Base-by-base conservation (phyloP, 2,329 filamentous ascomycete species). In the Colletotrichum musae region DNA sequence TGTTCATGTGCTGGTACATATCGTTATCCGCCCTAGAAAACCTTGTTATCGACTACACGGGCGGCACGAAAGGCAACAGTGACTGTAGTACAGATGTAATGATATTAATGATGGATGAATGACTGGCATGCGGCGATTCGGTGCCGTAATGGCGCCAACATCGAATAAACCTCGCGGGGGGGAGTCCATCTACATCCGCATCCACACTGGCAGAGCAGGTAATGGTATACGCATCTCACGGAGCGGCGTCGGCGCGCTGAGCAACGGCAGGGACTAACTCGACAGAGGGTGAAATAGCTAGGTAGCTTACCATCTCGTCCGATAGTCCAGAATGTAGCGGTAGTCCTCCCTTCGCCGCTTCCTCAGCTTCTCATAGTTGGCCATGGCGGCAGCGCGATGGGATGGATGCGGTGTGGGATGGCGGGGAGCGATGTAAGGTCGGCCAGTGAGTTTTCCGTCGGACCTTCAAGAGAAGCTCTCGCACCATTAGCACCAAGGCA, bases 1-100 rank as follows among this genome's bases (percentile, higher is more conserved):
- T 97, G 83, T 97, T 97, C 86, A 97, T 90, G 78, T 98, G 95
- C 70, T 93, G 88, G 80, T 96, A 97, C 93, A 97, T 96, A 83
- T 97, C 94, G 78, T 97, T 97, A 81, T 97, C 94, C 79, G 89
- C 91, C 94, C 94, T 95, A 66, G 63, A 36, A 36, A 64, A 70
- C 54, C 51, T 63, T 53, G 67, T 71, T 61, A 70, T 54, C 52
- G 57, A 66, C 53, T 66, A 47, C 21, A 28, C 53, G 43, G 56
- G 56, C 6, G 45, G 32, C 9, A 58, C 15, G 16, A 18, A 21
- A 10, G 48, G 32, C 32, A 10, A 4, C 32, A 36, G 32, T 36
- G 32, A 10, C 32, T 36, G 32, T 4, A 36, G 32, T 7, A 36
- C 32, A 36, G 32, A 36, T 9, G 32, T 36, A 4, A 36, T 36